Conservation (phyloP, 202 grass and related monocot genomes). For the Schoenoplectus triqueter region DNA sequence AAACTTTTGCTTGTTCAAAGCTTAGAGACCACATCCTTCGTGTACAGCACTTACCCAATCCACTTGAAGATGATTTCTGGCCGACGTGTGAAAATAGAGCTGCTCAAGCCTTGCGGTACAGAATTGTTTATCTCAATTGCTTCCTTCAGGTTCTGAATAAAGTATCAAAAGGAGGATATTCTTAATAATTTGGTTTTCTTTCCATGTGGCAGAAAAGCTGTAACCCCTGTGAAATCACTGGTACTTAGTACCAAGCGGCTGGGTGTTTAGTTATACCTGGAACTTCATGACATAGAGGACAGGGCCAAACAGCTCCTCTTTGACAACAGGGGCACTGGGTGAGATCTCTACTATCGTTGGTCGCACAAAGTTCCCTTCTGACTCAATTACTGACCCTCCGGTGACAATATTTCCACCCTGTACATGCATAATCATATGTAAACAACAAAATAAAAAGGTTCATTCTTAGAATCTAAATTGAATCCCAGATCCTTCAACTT, state of each 20-base stretch:
- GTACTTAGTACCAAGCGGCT: not conserved
- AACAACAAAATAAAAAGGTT: constrained; percentile 3
- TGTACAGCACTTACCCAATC: constrained; percentile 75
- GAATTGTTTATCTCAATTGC: constrained; percentile 98
- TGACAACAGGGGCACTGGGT: constrained; percentile 72
- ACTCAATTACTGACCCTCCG: constrained; percentile 80
- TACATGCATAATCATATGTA: constrained; percentile 23
- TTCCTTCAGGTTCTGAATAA: constrained; percentile 75
- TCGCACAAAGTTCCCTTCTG: constrained; percentile 81
- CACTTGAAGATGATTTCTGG: constrained; percentile 97
- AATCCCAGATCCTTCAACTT: not conserved
- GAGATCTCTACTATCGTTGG: constrained; percentile 94
- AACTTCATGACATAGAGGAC: constrained; percentile 99
- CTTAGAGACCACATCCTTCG: not conserved
- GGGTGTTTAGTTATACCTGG: constrained; percentile 46
- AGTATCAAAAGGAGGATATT: constrained; percentile 28
- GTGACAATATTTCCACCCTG: constrained; percentile 89
- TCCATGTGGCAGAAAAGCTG: not conserved
- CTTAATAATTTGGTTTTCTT: constrained; percentile 31
- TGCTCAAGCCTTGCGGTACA: constrained; percentile 94
- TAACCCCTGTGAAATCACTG: not conserved
- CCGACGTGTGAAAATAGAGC: constrained; percentile 90
- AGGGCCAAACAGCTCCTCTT: constrained; percentile 95
- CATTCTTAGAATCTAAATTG: not conserved
- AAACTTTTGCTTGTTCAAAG: constrained; percentile 34